These are phyloP conservation scores for Candida quercuum DNA, from an alignment of 805 yeast species.

Conservation along the genomic window DNA sequence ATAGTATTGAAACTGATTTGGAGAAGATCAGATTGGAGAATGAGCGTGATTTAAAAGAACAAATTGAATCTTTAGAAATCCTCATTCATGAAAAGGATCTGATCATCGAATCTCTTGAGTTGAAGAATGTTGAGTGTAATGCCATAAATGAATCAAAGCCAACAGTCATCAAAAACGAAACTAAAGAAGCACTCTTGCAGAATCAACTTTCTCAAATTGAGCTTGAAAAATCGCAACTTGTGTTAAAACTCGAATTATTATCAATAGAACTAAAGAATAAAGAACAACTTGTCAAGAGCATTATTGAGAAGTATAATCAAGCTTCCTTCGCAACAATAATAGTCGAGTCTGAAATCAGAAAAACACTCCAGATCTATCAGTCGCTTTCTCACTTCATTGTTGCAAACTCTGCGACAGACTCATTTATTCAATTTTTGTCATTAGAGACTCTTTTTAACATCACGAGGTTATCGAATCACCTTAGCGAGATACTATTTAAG, in stretches of 20 bases:
- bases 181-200: not conserved
- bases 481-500: not conserved
- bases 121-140: constrained; percentile 7
- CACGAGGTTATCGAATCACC: not conserved
- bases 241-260: not conserved
- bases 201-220: not conserved
- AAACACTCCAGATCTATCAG: too few species aligned
- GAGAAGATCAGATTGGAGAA: constrained; percentile 38
- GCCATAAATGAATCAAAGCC: too few species aligned
- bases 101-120: constrained; percentile 7
- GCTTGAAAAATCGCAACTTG: constrained; percentile 2
- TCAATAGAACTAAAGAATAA: not conserved
- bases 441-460: not conserved
- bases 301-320: not conserved
- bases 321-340: not conserved
- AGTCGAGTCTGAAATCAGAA: not conserved
- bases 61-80: constrained; percentile 27
- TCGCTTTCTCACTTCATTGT: too few species aligned
- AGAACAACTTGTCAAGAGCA: not conserved
- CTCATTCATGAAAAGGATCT: constrained; percentile 13
- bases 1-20: constrained; percentile 42
- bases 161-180: too few species aligned
- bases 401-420: too few species aligned
- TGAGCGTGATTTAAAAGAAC: constrained; percentile 37
- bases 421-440: not conserved